These are phyloP conservation scores for Millerozyma miso DNA, from an alignment of 805 yeast genomes.

Conservation along the genomic window DNA sequence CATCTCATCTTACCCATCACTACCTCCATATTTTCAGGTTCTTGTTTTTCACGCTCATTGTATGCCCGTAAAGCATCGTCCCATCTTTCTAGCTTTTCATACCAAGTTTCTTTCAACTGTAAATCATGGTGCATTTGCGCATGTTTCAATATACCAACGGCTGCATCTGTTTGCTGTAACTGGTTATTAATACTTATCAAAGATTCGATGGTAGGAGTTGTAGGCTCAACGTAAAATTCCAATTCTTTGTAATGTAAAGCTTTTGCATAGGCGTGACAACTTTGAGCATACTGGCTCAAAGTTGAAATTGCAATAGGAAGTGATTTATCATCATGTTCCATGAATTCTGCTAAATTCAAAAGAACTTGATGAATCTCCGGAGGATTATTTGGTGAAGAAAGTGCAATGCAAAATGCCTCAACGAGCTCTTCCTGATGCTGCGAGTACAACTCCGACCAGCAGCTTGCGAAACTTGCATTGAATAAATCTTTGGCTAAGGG, in stretches of 20 bases:
- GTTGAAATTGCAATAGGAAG: constrained; percentile 88
- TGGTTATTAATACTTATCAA: constrained; percentile 90
- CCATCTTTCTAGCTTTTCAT: constrained; percentile 95
- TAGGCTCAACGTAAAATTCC: constrained; percentile 90
- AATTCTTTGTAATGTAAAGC: constrained; percentile 94
- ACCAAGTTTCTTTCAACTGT: constrained; percentile 96
- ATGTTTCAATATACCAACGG: constrained; percentile 91
- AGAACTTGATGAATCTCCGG: constrained; percentile 93
- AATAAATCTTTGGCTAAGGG: constrained; percentile 88
- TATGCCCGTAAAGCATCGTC: constrained; percentile 94
- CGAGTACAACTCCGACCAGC: constrained; percentile 90
- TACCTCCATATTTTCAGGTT: constrained; percentile 74
- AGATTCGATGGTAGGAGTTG: constrained; percentile 87
- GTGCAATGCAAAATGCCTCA: constrained; percentile 77
- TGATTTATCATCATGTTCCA: constrained; percentile 97
- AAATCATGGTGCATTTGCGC: constrained; percentile 88
- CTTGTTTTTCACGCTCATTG: constrained; percentile 63
- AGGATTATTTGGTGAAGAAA: constrained; percentile 86
- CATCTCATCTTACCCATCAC: constrained; percentile 98
- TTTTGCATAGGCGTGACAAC: constrained; percentile 96
- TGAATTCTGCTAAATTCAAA: constrained; percentile 85
- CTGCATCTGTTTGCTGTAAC: constrained; percentile 95
- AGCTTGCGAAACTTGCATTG: constrained; percentile 91
- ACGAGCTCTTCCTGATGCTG: constrained; percentile 88
- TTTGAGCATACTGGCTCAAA: constrained; percentile 86